These are phyloP conservation scores for Cetradonia linearis DNA, from an alignment of 495 filamentous ascomycete genomes.

Conservation along the genomic window DNA sequence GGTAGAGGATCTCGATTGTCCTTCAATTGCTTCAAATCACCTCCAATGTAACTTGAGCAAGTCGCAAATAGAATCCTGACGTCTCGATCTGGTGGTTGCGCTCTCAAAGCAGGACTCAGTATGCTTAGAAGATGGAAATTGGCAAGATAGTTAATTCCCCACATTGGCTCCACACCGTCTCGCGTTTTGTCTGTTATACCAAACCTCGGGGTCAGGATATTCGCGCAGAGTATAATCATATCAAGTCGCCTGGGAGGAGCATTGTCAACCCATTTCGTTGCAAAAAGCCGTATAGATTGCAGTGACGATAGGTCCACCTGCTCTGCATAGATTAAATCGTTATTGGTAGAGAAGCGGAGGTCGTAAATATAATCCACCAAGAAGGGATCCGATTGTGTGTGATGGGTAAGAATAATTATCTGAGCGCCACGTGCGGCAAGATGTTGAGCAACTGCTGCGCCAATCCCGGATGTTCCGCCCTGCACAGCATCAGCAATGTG, in stretches of 20 bases:
- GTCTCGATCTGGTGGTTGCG: constrained; percentile 87
- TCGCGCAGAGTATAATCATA: constrained; percentile 80
- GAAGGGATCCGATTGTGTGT: constrained; percentile 72
- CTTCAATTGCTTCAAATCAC: constrained; percentile 41
- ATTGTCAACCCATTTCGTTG: constrained; percentile 99
- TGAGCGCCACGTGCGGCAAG: constrained; percentile 82
- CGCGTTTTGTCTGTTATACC: constrained; percentile 43
- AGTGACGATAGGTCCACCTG: constrained; percentile 82
- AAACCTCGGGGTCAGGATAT: constrained; percentile 57
- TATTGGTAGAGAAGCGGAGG: constrained; percentile 65
- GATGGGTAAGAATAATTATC: constrained; percentile 77
- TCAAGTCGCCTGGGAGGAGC: constrained; percentile 83
- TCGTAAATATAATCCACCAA: constrained; percentile 87
- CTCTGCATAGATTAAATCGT: constrained; percentile 88
- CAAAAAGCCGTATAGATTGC: constrained; percentile 81
- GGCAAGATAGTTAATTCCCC: constrained; percentile 89
- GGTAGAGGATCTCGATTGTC: constrained; percentile 23
- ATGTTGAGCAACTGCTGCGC: constrained; percentile 58
- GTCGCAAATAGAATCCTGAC: constrained; percentile 79
- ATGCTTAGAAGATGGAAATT: constrained; percentile 94
- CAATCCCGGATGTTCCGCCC: constrained; percentile 93
- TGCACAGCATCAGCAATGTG: constrained; percentile 25
- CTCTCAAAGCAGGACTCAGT: constrained; percentile 73
- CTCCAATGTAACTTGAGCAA: constrained; percentile 74
- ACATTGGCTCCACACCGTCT: constrained; percentile 78